Evolutionary conservation across 768 basidiomycete genomes (phyloP).

Genomic region (Mycena leptocephala): DNA sequence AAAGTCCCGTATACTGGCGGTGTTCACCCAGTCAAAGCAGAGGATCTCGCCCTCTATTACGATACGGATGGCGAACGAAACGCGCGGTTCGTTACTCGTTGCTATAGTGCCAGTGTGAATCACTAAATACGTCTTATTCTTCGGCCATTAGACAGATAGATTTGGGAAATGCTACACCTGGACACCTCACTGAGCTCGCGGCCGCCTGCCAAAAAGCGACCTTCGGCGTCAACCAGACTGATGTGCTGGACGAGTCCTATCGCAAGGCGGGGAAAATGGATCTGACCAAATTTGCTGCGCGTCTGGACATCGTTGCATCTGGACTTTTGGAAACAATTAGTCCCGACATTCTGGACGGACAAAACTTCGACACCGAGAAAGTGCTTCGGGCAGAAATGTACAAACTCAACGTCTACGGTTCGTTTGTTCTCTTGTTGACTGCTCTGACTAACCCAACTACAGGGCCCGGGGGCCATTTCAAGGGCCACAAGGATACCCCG

Average conservation of each 20-base stretch:
- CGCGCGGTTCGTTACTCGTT: not conserved
- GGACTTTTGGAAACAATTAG: constrained; percentile 44
- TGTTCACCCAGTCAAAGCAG: constrained; percentile 2
- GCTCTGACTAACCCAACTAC: not conserved
- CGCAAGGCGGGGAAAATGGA: constrained; percentile 47
- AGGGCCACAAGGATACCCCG: constrained; percentile 63
- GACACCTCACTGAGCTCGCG: not conserved
- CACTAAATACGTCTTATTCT: not conserved
- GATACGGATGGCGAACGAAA: not conserved
- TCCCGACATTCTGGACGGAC: constrained; percentile 17
- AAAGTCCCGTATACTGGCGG: constrained; percentile 13
- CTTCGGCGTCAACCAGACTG: constrained; percentile 39
- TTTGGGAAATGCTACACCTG: not conserved
- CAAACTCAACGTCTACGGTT: constrained; percentile 65
- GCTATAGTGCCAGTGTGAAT: no score
- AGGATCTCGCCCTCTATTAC: constrained; percentile 2
- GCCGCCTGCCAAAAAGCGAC: constrained; percentile 41
- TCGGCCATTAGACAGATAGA: not conserved
- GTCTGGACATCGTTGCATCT: constrained; percentile 37
- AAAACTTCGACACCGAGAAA: not conserved
- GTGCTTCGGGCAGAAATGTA: constrained; percentile 55
- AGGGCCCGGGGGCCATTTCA: constrained; percentile 61
- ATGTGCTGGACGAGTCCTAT: constrained; percentile 49
- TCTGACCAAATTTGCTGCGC: constrained; percentile 42
- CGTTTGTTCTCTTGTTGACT: constrained; percentile 1